Base-by-base conservation (phyloP, 176 grass and related monocot genomes). In the Alopecurus myosuroides region DNA sequence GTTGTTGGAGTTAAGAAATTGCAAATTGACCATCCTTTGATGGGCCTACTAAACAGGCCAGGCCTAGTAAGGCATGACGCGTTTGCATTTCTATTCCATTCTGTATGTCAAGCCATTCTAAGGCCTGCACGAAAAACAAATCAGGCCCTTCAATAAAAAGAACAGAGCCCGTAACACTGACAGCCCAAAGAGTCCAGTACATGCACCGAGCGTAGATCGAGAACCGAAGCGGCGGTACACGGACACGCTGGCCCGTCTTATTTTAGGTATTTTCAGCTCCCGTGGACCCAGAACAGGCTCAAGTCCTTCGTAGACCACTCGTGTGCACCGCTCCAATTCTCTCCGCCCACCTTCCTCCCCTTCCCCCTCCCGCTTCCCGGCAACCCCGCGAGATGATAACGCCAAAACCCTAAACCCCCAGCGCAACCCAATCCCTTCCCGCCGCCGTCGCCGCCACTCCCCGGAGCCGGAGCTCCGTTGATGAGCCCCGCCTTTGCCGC, bases 401-500 rank as follows among this genome's bases (percentile, higher is more conserved):
- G 14, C 78, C 84, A 82, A 73, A 90, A 82, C 88, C 88, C 83
- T 86, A 86, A 88, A 71, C 88, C 77, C 70, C 81, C 49, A 68
- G 12, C 69, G 25, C 70, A 41, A 75, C 69, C 52, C 51, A 44
- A 66, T 65, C 79, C 81, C 33, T 44, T 30, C 40, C 62, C 17
- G 20, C 37, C 48, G 35, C 22, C 36, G 45, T 5, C 22, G 49
- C 31, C 70, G 7, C 29, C 7, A 46, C 35, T 35, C 51, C 14
- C 55, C 29, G 22, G 45, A 25, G 4, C 26, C 25, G 11, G 39
- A 52, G 22, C 68, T 33, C 75, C 56, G 86, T 85, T 84, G 65
- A 93, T 77, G 64, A 89, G 71, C 79, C 69, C 57, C 11, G 53
- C 14, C 13, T 2, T 26, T 20, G 79, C 44, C 70, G 29, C 81